Conservation (phyloP, 179 eudicot genomes). For the Monotropa hypopitys region DNA sequence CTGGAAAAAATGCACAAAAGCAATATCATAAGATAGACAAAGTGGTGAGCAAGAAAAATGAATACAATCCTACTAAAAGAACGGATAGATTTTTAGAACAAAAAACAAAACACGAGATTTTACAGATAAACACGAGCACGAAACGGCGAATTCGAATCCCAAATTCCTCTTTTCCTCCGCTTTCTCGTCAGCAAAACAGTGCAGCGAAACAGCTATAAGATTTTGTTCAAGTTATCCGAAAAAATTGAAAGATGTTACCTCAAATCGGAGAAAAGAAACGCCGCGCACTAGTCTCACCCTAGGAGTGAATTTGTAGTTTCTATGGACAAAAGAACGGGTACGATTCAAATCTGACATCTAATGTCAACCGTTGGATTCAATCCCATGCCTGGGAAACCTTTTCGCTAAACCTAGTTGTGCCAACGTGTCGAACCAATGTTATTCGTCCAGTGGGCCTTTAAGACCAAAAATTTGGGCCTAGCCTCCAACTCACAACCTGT, state of each 20-base stretch:
- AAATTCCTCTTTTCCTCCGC: neutral
- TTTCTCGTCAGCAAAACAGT: neutral
- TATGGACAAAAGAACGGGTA: neutral
- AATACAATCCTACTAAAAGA: neutral
- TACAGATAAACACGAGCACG: no score
- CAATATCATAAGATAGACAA: neutral
- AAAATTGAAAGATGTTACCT: constrained; percentile 6
- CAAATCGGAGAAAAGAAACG: no score
- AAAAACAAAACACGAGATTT: neutral
- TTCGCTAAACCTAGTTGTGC: neutral
- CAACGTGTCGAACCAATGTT: no score
- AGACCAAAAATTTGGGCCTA: no score
- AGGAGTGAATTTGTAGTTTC: neutral
- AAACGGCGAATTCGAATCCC: neutral
- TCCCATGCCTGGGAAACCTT: neutral
- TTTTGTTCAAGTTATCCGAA: no score
- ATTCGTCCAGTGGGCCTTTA: no score
- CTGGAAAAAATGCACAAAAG: neutral
- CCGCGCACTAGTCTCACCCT: neutral
- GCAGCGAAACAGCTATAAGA: neutral
- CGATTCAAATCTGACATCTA: neutral
- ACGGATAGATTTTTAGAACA: neutral
- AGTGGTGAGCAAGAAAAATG: neutral
- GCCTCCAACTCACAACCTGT: no score
- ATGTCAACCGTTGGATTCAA: neutral